These are phyloP conservation scores for Mycena latifolia DNA, from an alignment of 768 basidiomycete species.

Conservation along the genomic window DNA sequence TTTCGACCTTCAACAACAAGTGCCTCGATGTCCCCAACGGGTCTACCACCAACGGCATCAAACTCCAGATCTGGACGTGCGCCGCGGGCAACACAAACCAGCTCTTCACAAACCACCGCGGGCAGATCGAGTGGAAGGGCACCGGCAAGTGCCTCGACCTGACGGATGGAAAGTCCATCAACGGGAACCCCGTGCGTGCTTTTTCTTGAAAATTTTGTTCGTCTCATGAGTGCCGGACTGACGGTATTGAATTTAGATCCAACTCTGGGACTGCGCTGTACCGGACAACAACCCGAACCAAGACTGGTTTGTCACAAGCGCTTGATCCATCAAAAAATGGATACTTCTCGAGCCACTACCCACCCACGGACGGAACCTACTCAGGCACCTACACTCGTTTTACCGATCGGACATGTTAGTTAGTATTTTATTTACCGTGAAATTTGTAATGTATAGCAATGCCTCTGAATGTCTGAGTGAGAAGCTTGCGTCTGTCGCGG, in stretches of 20 bases:
- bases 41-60: conserved; percentile 38
- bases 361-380: too few species aligned
- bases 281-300: conserved; percentile 16
- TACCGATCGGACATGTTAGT: too few species aligned
- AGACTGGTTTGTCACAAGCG: neutral
- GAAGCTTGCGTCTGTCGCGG: too few species aligned
- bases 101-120: neutral
- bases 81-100: conserved; percentile 22
- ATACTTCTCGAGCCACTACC: too few species aligned
- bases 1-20: conserved; percentile 23
- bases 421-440: too few species aligned
- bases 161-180: conserved; percentile 14
- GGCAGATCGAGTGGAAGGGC: conserved; percentile 7
- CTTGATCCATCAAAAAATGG: too few species aligned
- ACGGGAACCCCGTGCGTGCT: conserved; percentile 6
- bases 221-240: neutral
- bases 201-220: neutral
- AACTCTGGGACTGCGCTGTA: conserved; percentile 12
- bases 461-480: too few species aligned
- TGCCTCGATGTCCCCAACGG: conserved; percentile 42
- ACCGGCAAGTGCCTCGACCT: conserved; percentile 23
- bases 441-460: too few species aligned
- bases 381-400: too few species aligned
- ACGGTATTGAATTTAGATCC: conserved; percentile 2
- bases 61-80: conserved; percentile 41